Evolutionary conservation across 1,284 basidiomycete species (phyloP), one percentile per base, ranked within the genome.

Genomic region (Sanguinoderma infundibulare): DNA sequence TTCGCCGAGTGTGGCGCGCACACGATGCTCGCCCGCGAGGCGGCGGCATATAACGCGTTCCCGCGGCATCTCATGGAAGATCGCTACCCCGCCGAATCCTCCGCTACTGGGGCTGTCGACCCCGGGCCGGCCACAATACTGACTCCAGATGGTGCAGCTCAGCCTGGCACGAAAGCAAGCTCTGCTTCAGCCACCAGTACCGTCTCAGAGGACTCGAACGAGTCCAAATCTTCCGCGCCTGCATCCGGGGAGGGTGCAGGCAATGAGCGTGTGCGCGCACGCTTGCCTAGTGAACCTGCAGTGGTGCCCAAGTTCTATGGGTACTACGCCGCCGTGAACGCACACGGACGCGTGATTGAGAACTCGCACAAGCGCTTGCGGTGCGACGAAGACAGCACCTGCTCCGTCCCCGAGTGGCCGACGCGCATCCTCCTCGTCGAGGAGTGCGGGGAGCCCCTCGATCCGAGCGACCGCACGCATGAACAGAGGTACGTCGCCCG

Each of bases 291-390:
- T 32, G 49, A 35, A 6, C 61, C 56, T 5, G 74, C 83, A 0
- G 64, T 84, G 22, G 79, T 83, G 5, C 83, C 84, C 15, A 83
- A 83, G 66, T 86, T 80, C 67, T 85, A 79, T 65, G 84, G 83
- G 0, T 82, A 80, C 68, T 85, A 85, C 67, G 67, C 72, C 5
- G 76, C 77, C 1, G 72, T 71, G 8, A 17, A 59, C 1, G 60
- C 61, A 67, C 59, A 55, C 9, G 60, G 51, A 20, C 38, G 17
- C 15, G 22, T 30, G 49, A 39, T 30, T 34, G 15, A 1, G 22
- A 20, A 50, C 20, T 6, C 0, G n/a, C 24, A 42, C 26, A 6
- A n/a, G n/a, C n/a, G n/a, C n/a, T n/a, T n/a, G n/a, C n/a, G n/a
- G n/a, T 57, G 51, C 28, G 26, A 52, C 34, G 15, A 46, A 8